Conservation (phyloP, 768 basidiomycete species). For the Serpula lacrymans region DNA sequence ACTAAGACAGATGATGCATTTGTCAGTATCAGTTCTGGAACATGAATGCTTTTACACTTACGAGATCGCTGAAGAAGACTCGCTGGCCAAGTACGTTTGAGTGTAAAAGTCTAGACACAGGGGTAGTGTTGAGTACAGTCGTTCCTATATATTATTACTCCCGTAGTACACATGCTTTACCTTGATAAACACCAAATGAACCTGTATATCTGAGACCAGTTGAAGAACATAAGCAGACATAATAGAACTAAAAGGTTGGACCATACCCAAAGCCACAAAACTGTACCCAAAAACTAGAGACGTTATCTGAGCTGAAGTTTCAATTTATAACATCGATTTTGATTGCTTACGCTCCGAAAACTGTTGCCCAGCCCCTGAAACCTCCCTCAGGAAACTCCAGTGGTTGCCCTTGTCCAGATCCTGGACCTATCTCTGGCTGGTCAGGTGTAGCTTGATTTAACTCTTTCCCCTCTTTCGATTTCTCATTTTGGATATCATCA, state of each 20-base stretch:
- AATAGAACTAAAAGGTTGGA: neutral
- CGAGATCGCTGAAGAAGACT: constrained; percentile 39
- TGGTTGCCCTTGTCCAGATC: too few species aligned
- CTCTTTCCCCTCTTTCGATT: too few species aligned
- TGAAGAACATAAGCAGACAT: neutral
- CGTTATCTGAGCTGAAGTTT: neutral
- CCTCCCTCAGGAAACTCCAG: constrained; percentile 25
- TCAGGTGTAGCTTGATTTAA: too few species aligned
- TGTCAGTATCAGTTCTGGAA: constrained; percentile 1
- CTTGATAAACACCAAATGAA: constrained; percentile 44
- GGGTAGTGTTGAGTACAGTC: neutral
- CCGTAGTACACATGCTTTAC: constrained; percentile 10
- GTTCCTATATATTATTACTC: neutral
- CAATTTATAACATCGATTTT: neutral
- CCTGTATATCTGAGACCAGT: constrained; percentile 27
- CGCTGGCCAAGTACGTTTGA: constrained; percentile 32
- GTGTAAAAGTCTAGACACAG: constrained; percentile 34
- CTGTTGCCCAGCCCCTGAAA: constrained; percentile 26
- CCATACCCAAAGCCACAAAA: constrained; percentile 35
- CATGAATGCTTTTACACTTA: constrained; percentile 15
- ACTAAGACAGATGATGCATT: constrained; percentile 14
- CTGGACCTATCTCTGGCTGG: too few species aligned
- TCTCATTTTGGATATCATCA: too few species aligned
- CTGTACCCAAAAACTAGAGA: constrained; percentile 34
- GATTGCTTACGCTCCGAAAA: constrained; percentile 24